Conservation (phyloP, 176 grass and related monocot genomes). For the Typha latifolia region DNA sequence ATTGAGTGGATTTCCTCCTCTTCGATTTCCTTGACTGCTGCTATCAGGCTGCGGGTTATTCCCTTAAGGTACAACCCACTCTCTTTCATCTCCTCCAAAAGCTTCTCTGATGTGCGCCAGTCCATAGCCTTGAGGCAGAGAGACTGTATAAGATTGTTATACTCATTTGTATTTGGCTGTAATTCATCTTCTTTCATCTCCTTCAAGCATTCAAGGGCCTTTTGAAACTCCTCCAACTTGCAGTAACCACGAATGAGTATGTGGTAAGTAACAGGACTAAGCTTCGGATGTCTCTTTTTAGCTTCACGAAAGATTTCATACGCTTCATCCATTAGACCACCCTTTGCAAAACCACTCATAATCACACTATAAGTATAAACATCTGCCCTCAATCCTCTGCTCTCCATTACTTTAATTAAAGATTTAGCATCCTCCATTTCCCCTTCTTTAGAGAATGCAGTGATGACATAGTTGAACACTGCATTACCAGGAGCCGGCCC, state of each 20-base stretch:
- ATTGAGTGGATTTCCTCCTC: slow-evolving; percentile 46
- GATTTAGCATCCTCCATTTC: slow-evolving; percentile 62
- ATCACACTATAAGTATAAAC: slow-evolving; percentile 83
- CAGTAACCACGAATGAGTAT: slow-evolving; percentile 89
- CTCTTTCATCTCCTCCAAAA: slow-evolving; percentile 69
- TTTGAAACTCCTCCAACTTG: slow-evolving; percentile 81
- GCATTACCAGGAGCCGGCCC: slow-evolving; percentile 60
- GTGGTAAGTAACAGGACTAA: slow-evolving; percentile 59
- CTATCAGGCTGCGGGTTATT: slow-evolving; percentile 58
- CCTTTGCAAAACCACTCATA: slow-evolving; percentile 74
- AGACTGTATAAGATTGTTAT: slow-evolving; percentile 78
- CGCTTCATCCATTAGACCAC: slow-evolving; percentile 73
- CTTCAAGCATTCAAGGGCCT: slow-evolving; percentile 71
- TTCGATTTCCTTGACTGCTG: slow-evolving; percentile 85
- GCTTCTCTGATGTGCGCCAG: slow-evolving; percentile 68
- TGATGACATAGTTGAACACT: slow-evolving; percentile 83
- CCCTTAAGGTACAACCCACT: slow-evolving; percentile 51
- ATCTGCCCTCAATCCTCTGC: slow-evolving; percentile 58
- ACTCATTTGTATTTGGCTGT: slow-evolving; percentile 77
- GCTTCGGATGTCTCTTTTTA: slow-evolving; percentile 55
- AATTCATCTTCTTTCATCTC: slow-evolving; percentile 91
- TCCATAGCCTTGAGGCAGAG: slow-evolving; percentile 86
- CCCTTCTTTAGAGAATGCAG: slow-evolving; percentile 55
- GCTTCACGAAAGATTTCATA: slow-evolving; percentile 58
- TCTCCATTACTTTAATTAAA: slow-evolving; percentile 61